Percentiles rank a stretch among this genome's conserved stretches.
Evolutionary conservation across 192 early-diverging fungal genomes (phyloP).

Genomic region (Endogone sp.): DNA sequence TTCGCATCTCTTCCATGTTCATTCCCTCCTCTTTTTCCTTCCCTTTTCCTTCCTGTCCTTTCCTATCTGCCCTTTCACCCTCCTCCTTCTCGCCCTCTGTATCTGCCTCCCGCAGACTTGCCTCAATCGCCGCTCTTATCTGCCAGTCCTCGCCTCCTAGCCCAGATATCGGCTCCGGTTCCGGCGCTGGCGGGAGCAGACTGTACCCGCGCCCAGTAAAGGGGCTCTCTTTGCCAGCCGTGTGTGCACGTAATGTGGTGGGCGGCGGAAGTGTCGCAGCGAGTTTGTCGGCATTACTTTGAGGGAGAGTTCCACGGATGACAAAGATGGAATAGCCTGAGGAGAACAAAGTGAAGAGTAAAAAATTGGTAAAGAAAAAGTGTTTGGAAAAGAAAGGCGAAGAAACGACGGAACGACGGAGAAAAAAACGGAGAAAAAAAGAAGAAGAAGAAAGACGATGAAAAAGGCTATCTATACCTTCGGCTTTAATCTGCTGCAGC

Average conservation of each 20-base stretch:
- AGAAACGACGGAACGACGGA: not conserved
- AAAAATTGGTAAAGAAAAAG: slow-evolving; percentile 5
- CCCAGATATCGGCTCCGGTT: not conserved
- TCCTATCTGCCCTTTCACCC: not conserved
- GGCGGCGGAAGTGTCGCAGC: slow-evolving; percentile 12
- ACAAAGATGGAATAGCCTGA: slow-evolving; percentile 27
- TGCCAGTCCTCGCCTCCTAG: slow-evolving; percentile 5
- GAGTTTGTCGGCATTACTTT: slow-evolving; percentile 9
- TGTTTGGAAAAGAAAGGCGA: not conserved
- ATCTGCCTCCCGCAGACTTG: slow-evolving; percentile 6
- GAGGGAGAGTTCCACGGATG: slow-evolving; percentile 9
- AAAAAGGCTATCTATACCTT: slow-evolving; percentile 15
- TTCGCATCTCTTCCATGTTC: slow-evolving; percentile 21
- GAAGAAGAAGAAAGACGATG: not conserved
- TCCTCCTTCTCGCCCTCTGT: not conserved
- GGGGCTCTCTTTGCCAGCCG: not conserved
- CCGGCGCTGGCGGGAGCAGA: not conserved
- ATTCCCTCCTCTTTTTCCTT: not conserved
- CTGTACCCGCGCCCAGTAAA: slow-evolving; percentile 16
- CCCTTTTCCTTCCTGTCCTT: not conserved
- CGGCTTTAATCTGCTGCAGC: slow-evolving; percentile 41
- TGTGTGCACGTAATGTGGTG: not conserved
- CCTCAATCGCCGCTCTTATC: slow-evolving; percentile 15
- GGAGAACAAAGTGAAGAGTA: not conserved
- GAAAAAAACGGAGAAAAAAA: not conserved